Base-by-base conservation (phyloP, 495 filamentous ascomycete genomes). In the Halenospora varia region DNA sequence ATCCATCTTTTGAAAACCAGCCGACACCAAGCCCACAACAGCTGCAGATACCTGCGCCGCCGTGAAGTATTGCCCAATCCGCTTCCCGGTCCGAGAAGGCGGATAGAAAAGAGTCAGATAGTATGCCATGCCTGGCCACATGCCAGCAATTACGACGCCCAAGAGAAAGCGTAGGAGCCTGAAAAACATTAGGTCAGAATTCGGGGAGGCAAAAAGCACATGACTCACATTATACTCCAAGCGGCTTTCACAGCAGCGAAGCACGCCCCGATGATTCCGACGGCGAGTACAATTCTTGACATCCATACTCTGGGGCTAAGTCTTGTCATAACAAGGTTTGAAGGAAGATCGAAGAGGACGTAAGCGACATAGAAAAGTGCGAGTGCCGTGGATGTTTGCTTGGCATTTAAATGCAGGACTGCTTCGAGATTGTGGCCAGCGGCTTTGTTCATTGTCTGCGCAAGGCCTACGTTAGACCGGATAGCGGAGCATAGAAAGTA, bases 41-140 rank as follows among this genome's bases (percentile, higher is more conserved):
- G 92, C 88, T 0, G 92, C 92, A 4, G 92, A 96, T 15, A 96
- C 81, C 68, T 96, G 92, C 2, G 90, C 80, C 2, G 92, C 92
- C 3, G 92, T 96, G 67, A 89, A 96, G 67, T 96, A 96, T 61
- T 85, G 79, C 19, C 92, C 92, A 55, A 96, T 95, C 3, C 92
- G 79, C 67, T 94, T 96, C 2, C 91, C 91, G 4, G 87, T 94
- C 10, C 88, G 82, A 0, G 85, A 88, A 0, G 91, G 89, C 0
- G 90, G 92, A 66, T 96, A 96, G 77, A 95, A 96, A 15, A 96
- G 78, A 0, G 92, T 94, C 19, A 96, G 77, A 63, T 95, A 96
- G 71, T 94, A 96, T 18, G 91, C 82, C 91, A 96, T 96, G 39
- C 92, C 92, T 1, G 92, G 92, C 90, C 92, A 96, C 84, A 96